Percentiles rank a stretch among this genome's conserved stretches.
phyloP scores from a whole-genome alignment of 306 rosid species.

The Hippophae gyantsensis region DNA sequence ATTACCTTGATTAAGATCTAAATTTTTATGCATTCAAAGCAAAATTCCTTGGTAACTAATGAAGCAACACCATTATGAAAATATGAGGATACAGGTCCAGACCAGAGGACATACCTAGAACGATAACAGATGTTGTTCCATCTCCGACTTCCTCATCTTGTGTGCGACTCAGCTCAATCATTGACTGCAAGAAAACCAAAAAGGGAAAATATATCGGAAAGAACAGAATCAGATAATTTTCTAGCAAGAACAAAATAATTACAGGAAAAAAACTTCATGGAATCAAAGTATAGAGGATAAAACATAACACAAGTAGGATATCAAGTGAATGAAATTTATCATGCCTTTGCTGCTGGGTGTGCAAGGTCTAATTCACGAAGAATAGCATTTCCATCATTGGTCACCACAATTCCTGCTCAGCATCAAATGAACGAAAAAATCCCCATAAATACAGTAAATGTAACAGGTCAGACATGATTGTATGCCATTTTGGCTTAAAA shows the following conservation, averaged over 20 bases:
- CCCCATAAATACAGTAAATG: background rate
- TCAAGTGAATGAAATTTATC: conserved; percentile 13
- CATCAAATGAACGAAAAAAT: conserved; percentile 1
- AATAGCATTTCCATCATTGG: conserved; percentile 97
- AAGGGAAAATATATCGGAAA: conserved; percentile 5
- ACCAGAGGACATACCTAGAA: conserved; percentile 60
- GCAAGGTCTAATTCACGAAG: conserved; percentile 89
- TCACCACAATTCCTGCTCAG: conserved; percentile 80
- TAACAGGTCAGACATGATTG: background rate
- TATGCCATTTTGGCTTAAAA: conserved; percentile 4
- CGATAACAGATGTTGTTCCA: conserved; percentile 94
- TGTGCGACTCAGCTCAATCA: conserved; percentile 93
- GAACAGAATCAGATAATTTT: background rate
- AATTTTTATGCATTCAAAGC: background rate
- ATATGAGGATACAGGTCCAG: background rate
- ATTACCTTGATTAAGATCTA: background rate
- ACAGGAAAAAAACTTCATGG: background rate
- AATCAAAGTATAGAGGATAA: background rate
- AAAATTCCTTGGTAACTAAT: background rate
- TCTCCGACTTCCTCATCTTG: conserved; percentile 99
- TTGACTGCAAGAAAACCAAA: conserved; percentile 47
- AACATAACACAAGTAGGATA: background rate
- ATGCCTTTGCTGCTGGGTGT: conserved; percentile 96
- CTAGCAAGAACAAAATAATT: background rate
- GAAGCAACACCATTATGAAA: background rate